These are phyloP conservation scores for Laetiporus sulphureus DNA, from an alignment of 1,284 basidiomycete species.

Conservation along the genomic window DNA sequence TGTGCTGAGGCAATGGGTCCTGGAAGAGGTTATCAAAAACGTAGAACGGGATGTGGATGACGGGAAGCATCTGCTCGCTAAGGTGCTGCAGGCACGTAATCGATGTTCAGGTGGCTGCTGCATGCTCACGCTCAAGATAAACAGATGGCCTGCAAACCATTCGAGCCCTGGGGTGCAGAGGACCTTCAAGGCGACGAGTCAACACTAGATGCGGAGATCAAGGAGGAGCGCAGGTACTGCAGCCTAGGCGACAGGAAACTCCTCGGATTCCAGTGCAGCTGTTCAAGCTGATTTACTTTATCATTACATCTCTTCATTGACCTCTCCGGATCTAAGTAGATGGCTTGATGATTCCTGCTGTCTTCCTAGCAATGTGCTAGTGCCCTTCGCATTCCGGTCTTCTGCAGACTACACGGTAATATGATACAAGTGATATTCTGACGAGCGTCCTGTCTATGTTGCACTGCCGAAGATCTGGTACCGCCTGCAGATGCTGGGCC, in stretches of 20 bases:
- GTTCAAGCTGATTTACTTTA: constrained; percentile 66
- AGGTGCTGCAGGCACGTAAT: constrained; percentile 61
- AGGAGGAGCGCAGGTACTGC: constrained; percentile 73
- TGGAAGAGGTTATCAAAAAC: constrained; percentile 81
- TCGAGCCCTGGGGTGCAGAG: constrained; percentile 75
- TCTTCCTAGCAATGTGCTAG: no score
- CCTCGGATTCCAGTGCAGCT: constrained; percentile 91
- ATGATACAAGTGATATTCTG: constrained; percentile 8
- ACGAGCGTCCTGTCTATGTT: constrained; percentile 37
- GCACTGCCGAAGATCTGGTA: constrained; percentile 95
- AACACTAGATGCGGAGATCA: constrained; percentile 49
- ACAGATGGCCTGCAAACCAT: constrained; percentile 79
- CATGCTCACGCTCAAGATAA: constrained; percentile 3
- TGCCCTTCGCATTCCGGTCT: no score
- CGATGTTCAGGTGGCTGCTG: not conserved
- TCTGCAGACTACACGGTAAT: constrained; percentile 2
- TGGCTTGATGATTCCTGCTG: no score
- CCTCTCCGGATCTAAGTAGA: no score
- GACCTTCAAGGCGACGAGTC: constrained; percentile 33
- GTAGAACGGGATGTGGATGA: constrained; percentile 56
- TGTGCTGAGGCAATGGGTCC: constrained; percentile 86
- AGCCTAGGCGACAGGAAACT: constrained; percentile 68
- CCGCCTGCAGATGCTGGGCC: constrained; percentile 90
- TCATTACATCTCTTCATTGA: no score
- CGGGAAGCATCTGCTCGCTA: constrained; percentile 60